Evolutionary conservation across 169 alveolate genomes (phyloP).

Genomic region (Eimeria maxima): DNA sequence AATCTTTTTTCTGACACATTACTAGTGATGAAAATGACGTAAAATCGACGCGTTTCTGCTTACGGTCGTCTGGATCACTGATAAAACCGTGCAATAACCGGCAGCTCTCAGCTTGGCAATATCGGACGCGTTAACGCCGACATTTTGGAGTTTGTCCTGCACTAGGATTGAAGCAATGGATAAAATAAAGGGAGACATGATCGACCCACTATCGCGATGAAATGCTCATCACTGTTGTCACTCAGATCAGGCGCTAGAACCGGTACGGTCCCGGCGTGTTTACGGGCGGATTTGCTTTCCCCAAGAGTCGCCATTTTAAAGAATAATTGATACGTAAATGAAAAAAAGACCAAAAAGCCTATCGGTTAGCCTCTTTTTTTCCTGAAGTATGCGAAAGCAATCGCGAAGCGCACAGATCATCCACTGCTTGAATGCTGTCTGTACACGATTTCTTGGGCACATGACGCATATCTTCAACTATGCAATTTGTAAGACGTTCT

Average conservation of each 20-base stretch:
- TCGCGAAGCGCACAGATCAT: neutral
- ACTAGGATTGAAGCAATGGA: neutral
- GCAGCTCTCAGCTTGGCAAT: slow-evolving; percentile 84
- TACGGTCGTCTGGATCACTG: slow-evolving; percentile 85
- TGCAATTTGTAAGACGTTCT: neutral
- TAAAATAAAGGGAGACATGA: neutral
- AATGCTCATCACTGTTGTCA: slow-evolving; percentile 21
- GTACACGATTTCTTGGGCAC: neutral
- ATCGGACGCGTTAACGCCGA: slow-evolving; percentile 85
- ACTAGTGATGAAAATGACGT: too few relatives aligned
- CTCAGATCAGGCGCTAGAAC: slow-evolving; percentile 27
- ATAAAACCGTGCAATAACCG: slow-evolving; percentile 84
- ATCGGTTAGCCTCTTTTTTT: neutral
- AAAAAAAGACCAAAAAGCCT: too few relatives aligned
- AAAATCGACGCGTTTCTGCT: neutral
- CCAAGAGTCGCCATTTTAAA: slow-evolving; percentile 78
- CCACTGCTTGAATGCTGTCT: neutral
- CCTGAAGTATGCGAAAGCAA: neutral
- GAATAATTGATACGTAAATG: neutral
- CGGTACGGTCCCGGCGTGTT: slow-evolving; percentile 79
- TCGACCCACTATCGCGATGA: slow-evolving; percentile 63
- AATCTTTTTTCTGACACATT: slow-evolving; percentile 77
- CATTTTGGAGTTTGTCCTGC: slow-evolving; percentile 83
- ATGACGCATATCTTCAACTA: neutral
- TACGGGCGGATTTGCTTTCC: slow-evolving; percentile 82